Conservation (phyloP, 352 stramenopile species). For the Globisporangium cystogenes region DNA sequence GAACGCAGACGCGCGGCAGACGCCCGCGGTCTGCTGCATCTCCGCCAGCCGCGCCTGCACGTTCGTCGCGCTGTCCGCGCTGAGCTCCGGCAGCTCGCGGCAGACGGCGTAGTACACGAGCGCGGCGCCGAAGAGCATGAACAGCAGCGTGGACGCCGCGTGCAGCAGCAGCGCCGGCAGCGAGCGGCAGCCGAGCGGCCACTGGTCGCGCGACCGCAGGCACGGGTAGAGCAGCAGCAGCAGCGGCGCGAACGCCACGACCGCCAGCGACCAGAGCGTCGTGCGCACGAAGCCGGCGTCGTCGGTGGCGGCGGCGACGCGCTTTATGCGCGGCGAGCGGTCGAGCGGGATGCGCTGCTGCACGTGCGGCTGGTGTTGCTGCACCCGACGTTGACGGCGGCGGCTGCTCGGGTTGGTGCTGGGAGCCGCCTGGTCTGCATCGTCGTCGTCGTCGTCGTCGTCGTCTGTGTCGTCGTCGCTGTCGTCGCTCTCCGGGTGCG, state of each 20-base stretch:
- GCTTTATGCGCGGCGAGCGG: background rate
- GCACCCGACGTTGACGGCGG: no score
- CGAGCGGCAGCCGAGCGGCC: slow-evolving; percentile 60
- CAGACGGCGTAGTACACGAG: slow-evolving; percentile 63
- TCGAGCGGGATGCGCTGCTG: slow-evolving; percentile 10
- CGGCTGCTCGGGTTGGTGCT: background rate
- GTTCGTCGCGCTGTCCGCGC: slow-evolving; percentile 28
- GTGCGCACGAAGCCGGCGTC: slow-evolving; percentile 37
- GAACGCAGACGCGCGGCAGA: slow-evolving; percentile 36
- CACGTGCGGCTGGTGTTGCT: background rate
- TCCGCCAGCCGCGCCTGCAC: slow-evolving; percentile 35
- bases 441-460: slow-evolving; percentile 25
- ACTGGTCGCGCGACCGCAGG: slow-evolving; percentile 56
- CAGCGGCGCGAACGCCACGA: slow-evolving; percentile 44
- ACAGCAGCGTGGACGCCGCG: slow-evolving; percentile 41
- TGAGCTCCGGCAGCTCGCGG: slow-evolving; percentile 46
- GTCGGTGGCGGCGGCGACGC: background rate
- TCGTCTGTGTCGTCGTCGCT: slow-evolving; percentile 27
- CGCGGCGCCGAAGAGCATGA: slow-evolving; percentile 32
- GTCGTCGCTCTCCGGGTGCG: slow-evolving; percentile 30
- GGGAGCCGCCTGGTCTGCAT: background rate
- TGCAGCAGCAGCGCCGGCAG: slow-evolving; percentile 37
- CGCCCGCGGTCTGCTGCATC: slow-evolving; percentile 21
- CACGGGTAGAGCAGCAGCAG: slow-evolving; percentile 51
- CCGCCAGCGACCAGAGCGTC: slow-evolving; percentile 47